Base-by-base conservation (phyloP, 2,329 filamentous ascomycete genomes). In the Botrytis sinoallii region DNA sequence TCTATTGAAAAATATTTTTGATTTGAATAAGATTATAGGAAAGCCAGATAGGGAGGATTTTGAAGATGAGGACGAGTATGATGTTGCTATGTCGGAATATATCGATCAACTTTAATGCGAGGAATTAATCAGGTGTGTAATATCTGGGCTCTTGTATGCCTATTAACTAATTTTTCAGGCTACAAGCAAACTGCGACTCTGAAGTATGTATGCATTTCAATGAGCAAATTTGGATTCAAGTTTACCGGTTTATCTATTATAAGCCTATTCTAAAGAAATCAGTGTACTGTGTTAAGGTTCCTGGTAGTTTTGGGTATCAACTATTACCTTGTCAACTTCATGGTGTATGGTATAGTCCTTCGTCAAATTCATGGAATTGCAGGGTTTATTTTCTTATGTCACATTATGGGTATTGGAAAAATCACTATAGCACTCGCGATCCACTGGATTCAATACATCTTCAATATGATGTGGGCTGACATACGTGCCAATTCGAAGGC, bases 341-440 rank as follows among this genome's bases (percentile, higher is more conserved):
- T 48, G 44, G 65, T 46, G 65, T 68, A 12, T 68, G 25, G 44
- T 9, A 52, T 46, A 55, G 22, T 46, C 65, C n/a, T 68, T 48
- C 46, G 65, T 14, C 38, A 68, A 18, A 68, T 68, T 29, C 65
- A 68, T 68, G 44, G 65, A 16, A n/a, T 46, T 55, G 44, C 44
- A 38, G 44, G 44, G 42, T 68, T 46, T 55, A 38, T 52, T 38
- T 48, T 68, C 55, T 8, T 68, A 38, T 46, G 44, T 46, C 65
- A 68, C 35, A 48, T 52, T 40, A 68, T 68, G 44, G 65, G 65
- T n/a, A 46, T 68, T 68, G 44, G 65, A n/a, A 68, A 68, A 55
- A 48, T 46, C 14, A 68, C 65, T 52, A 68, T 68, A 8, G 44
- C 65, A 32, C 29, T 68, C 25, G 44, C 65, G 25, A 55, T 68